phyloP scores from a whole-genome alignment of 345 rosid species.

The Garcia nutans region DNA sequence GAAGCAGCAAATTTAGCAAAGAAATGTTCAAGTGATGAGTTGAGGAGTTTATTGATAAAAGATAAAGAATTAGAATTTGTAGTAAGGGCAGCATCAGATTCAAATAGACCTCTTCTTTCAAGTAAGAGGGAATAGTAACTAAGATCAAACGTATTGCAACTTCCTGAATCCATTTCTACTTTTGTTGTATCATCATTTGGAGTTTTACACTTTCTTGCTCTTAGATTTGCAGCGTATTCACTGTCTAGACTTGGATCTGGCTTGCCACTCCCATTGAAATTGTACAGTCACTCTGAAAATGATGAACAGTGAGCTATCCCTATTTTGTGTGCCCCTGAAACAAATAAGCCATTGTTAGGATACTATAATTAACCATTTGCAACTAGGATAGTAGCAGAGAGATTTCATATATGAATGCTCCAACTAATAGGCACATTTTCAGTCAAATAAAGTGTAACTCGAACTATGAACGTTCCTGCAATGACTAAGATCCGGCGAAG shows the following conservation, averaged over 20 bases:
- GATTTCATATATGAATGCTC: too few species aligned
- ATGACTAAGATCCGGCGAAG: too few species aligned
- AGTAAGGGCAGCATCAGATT: conserved; percentile 65
- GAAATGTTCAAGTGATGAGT: conserved; percentile 35
- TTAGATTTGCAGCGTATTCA: conserved; percentile 59
- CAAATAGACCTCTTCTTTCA: conserved; percentile 65
- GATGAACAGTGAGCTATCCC: conserved; percentile 68
- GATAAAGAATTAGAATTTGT: conserved; percentile 44
- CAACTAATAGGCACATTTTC: too few species aligned
- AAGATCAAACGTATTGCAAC: conserved; percentile 65
- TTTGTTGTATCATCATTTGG: conserved; percentile 50
- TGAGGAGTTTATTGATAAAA: conserved; percentile 50
- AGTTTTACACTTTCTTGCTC: conserved; percentile 57
- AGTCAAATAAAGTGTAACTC: too few species aligned
- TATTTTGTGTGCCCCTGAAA: conserved; percentile 79
- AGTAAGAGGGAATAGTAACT: conserved; percentile 49
- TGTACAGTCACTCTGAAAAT: conserved; percentile 57
- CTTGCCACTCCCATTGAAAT: conserved; percentile 53
- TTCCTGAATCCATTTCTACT: conserved; percentile 82
- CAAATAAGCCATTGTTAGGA: neutral
- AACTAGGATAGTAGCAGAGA: too few species aligned
- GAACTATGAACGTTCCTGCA: too few species aligned
- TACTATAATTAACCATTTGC: too few species aligned
- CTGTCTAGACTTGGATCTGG: conserved; percentile 64
- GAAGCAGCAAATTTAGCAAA: conserved; percentile 52